phyloP scores from a whole-genome alignment of 768 basidiomycete genomes.

The Termitomyces sp. region DNA sequence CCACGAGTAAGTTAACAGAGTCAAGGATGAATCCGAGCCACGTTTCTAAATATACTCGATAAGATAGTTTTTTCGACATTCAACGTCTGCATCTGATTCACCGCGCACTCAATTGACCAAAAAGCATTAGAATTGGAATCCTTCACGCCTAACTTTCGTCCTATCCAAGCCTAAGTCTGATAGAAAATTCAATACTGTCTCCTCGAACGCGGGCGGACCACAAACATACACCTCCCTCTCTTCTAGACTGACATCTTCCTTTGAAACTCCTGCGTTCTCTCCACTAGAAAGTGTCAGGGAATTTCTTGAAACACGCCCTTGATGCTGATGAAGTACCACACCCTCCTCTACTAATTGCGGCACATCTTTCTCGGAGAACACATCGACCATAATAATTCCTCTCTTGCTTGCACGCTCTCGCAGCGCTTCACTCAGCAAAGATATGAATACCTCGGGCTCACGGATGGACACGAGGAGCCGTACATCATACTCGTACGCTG shows the following conservation, averaged over 20 bases:
- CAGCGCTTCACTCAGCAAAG: conserved; percentile 31
- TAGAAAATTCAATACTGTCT: conserved; percentile 28
- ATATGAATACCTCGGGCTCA: conserved; percentile 47
- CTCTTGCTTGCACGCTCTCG: conserved; percentile 8
- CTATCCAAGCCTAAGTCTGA: conserved; percentile 28
- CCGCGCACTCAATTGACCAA: not conserved
- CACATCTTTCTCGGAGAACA: conserved; percentile 29
- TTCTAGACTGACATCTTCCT: conserved; percentile 3
- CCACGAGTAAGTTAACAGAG: no score
- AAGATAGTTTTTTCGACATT: no score
- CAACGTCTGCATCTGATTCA: no score
- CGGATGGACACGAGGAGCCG: conserved; percentile 44
- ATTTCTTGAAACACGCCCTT: conserved; percentile 18
- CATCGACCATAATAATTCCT: conserved; percentile 23
- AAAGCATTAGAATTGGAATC: conserved; percentile 36
- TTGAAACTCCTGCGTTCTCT: not conserved
- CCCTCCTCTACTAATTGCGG: conserved; percentile 6
- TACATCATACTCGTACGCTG: conserved; percentile 29
- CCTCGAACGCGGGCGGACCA: conserved; percentile 45
- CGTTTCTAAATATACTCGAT: no score
- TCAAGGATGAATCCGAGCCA: no score
- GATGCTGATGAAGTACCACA: conserved; percentile 13
- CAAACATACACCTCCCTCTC: conserved; percentile 40
- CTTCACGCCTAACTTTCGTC: conserved; percentile 29
- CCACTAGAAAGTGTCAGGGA: conserved; percentile 11